These are phyloP conservation scores for Trifolium pratense DNA, from an alignment of 306 rosid species.

Conservation along the genomic window DNA sequence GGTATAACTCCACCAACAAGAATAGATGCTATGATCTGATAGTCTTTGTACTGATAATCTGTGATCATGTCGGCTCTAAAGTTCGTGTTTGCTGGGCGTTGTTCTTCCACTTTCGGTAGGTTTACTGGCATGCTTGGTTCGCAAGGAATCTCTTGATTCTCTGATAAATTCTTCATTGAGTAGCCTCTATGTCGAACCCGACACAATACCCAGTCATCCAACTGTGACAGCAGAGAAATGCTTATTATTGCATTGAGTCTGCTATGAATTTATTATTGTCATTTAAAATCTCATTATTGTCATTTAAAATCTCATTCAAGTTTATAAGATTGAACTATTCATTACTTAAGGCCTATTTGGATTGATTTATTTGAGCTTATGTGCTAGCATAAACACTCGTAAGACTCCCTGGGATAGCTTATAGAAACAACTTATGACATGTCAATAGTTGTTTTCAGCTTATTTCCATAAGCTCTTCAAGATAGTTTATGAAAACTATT, in stretches of 20 bases:
- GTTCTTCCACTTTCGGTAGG: slow-evolving; percentile 42
- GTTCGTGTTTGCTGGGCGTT: slow-evolving; percentile 39
- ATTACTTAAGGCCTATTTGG: too few relatives aligned
- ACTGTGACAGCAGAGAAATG: slow-evolving; percentile 47
- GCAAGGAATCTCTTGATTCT: slow-evolving; percentile 47
- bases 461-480: not conserved
- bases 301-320: too few relatives aligned
- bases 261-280: too few relatives aligned
- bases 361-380: not conserved
- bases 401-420: not conserved
- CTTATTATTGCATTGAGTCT: slow-evolving; percentile 17
- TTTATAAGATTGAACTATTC: too few relatives aligned
- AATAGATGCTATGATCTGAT: slow-evolving; percentile 57
- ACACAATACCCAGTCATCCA: slow-evolving; percentile 86
- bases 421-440: too few relatives aligned
- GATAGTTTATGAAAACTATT: not conserved
- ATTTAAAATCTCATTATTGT: too few relatives aligned
- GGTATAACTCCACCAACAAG: slow-evolving; percentile 60
- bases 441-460: not conserved
- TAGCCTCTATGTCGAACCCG: slow-evolving; percentile 67
- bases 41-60: slow-evolving; percentile 58
- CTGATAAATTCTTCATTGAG: slow-evolving; percentile 46
- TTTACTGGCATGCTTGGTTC: slow-evolving; percentile 36
- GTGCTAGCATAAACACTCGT: not conserved
- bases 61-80: slow-evolving; percentile 41